phyloP scores from a whole-genome alignment of 148 eudicot genomes.

The Vaccinium darrowii region DNA sequence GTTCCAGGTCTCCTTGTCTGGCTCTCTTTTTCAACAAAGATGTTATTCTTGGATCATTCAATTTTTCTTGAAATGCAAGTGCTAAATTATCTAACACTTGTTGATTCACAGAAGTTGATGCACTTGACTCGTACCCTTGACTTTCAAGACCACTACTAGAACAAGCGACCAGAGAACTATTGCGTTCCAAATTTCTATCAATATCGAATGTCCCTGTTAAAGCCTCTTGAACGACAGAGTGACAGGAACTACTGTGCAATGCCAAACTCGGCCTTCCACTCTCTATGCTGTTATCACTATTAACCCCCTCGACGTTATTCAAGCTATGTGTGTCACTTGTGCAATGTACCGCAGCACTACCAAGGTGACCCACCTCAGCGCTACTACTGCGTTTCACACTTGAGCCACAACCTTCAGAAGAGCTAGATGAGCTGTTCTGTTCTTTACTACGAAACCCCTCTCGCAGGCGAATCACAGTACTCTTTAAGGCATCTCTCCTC shows the following conservation, averaged over 20 bases:
- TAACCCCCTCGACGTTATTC: slow-evolving; percentile 74
- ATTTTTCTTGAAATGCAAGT: slow-evolving; percentile 81
- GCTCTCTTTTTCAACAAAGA: slow-evolving; percentile 74
- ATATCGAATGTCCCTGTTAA: slow-evolving; percentile 67
- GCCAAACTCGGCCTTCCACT: slow-evolving; percentile 96
- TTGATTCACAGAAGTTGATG: slow-evolving; percentile 76
- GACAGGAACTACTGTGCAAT: slow-evolving; percentile 88
- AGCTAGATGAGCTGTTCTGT: slow-evolving; percentile 84
- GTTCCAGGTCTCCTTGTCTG: slow-evolving; percentile 70
- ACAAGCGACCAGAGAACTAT: slow-evolving; percentile 55
- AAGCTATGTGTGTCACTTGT: slow-evolving; percentile 66
- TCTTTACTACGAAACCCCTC: slow-evolving; percentile 94
- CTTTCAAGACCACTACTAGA: slow-evolving; percentile 91
- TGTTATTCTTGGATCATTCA: slow-evolving; percentile 80
- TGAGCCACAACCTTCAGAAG: slow-evolving; percentile 95
- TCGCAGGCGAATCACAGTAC: slow-evolving; percentile 92
- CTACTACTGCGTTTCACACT: slow-evolving; percentile 97
- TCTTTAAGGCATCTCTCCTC: slow-evolving; percentile 94
- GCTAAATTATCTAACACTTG: slow-evolving; percentile 74
- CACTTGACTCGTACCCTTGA: slow-evolving; percentile 85
- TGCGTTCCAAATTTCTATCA: slow-evolving; percentile 61
- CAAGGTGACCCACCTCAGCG: slow-evolving; percentile 90
- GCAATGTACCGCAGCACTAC: slow-evolving; percentile 59
- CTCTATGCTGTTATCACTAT: slow-evolving; percentile 87
- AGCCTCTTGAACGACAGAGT: slow-evolving; percentile 80